These are phyloP conservation scores for Ustilago curta DNA, from an alignment of 1,284 basidiomycete genomes.

Conservation along the genomic window DNA sequence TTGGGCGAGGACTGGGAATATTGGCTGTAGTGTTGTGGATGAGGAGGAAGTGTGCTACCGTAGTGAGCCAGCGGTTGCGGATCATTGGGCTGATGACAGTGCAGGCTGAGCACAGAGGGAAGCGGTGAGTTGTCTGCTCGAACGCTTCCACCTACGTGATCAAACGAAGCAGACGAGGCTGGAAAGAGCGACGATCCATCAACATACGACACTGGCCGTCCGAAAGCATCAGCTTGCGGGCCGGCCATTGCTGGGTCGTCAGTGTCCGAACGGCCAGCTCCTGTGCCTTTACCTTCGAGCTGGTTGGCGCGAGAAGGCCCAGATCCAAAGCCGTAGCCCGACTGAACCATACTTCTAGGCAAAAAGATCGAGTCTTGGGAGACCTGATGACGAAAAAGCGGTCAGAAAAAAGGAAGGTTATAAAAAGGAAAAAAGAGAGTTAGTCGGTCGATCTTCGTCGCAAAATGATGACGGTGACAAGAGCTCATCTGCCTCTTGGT, in stretches of 20 bases:
- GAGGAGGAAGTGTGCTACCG: slow-evolving; percentile 8
- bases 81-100: slow-evolving; percentile 5
- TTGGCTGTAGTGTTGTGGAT: slow-evolving; percentile 13
- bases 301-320: slow-evolving; percentile 26
- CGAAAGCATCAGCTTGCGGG: slow-evolving; percentile 14
- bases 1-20: slow-evolving; percentile 13
- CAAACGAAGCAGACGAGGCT: slow-evolving; percentile 25
- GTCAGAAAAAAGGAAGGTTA: not conserved
- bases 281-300: slow-evolving; percentile 20
- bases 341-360: slow-evolving; percentile 28
- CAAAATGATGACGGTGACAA: not conserved
- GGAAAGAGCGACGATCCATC: slow-evolving; percentile 20
- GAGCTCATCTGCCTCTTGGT: not conserved
- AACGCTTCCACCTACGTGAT: slow-evolving; percentile 7
- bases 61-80: slow-evolving; percentile 2
- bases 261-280: slow-evolving; percentile 12
- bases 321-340: slow-evolving; percentile 14
- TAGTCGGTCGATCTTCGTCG: not conserved
- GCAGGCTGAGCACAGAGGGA: slow-evolving; percentile 15
- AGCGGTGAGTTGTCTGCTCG: slow-evolving; percentile 8
- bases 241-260: slow-evolving; percentile 1
- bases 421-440: not conserved
- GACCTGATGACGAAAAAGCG: slow-evolving; percentile 1
- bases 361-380: slow-evolving; percentile 1
- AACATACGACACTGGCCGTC: slow-evolving; percentile 11